Evolutionary conservation across 208 protist species (phyloP).

Genomic region (Trypanosoma avium): DNA sequence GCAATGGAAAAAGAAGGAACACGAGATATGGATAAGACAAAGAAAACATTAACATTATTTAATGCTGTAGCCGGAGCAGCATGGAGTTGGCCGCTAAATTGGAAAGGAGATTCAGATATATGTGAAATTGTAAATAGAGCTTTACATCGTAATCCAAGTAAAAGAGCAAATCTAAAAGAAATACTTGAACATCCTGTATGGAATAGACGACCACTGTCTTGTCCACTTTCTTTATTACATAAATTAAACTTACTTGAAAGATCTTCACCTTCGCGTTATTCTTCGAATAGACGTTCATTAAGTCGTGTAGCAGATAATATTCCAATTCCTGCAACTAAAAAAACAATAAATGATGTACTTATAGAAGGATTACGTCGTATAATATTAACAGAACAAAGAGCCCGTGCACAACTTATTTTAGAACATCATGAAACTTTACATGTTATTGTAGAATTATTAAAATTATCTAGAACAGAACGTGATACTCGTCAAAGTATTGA

Average conservation of each 20-base stretch:
- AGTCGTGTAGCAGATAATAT: conserved; percentile 49
- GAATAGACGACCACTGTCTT: conserved; percentile 77
- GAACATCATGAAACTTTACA: conserved; percentile 61
- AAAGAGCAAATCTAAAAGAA: conserved; percentile 67
- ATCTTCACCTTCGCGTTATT: conserved; percentile 15
- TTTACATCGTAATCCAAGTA: conserved; percentile 44
- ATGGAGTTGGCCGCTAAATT: conserved; percentile 80
- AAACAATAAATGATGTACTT: conserved; percentile 38
- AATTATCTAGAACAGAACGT: conserved; percentile 37
- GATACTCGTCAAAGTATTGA: conserved; percentile 32
- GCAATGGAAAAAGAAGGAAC: conserved; percentile 60
- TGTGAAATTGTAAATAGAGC: conserved; percentile 66
- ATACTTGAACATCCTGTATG: conserved; percentile 79
- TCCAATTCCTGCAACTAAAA: conserved; percentile 27
- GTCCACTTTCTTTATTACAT: conserved; percentile 72
- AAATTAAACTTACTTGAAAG: conserved; percentile 75
- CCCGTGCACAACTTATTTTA: conserved; percentile 55
- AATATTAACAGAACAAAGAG: conserved; percentile 52
- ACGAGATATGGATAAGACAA: conserved; percentile 54
- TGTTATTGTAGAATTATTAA: conserved; percentile 38
- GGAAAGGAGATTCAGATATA: conserved; percentile 58
- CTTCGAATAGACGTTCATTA: conserved; percentile 25
- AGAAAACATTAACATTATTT: conserved; percentile 76
- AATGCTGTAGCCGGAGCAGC: conserved; percentile 64
- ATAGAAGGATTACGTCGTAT: conserved; percentile 47